A percentile compares a stretch with the other conserved stretches of the same genome.
These are phyloP conservation scores for Prunus mume DNA, from an alignment of 306 rosid genomes.

Conservation along the genomic window DNA sequence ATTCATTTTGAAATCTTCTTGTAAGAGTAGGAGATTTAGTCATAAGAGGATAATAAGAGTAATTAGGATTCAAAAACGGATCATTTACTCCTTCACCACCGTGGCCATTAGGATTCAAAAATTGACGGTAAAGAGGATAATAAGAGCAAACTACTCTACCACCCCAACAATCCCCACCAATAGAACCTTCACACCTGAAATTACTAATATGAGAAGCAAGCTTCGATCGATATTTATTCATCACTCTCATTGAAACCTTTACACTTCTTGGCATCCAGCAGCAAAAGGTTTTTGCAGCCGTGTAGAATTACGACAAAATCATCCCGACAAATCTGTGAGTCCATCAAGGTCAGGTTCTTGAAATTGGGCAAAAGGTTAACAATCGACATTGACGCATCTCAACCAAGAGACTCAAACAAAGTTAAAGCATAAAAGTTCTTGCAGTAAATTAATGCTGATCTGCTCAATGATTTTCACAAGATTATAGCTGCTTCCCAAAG, in stretches of 20 bases:
- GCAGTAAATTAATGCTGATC: not conserved
- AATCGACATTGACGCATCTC: not conserved
- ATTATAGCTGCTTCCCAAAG: not conserved
- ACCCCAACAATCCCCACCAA: too few relatives aligned
- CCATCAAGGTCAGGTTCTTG: not conserved
- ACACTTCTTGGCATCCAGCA: not conserved
- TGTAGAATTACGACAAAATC: not conserved
- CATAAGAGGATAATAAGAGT: too few relatives aligned
- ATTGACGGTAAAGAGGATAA: too few relatives aligned
- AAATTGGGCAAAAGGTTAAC: not conserved
- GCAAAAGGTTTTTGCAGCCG: not conserved
- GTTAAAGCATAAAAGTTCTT: not conserved
- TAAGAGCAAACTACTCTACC: too few relatives aligned
- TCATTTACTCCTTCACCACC: too few relatives aligned
- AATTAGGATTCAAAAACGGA: too few relatives aligned
- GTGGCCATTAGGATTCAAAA: too few relatives aligned
- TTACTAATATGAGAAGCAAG: constrained; percentile 2
- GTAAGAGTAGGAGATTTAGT: too few relatives aligned
- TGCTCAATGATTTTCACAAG: not conserved
- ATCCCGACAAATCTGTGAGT: not conserved
- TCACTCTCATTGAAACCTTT: not conserved
- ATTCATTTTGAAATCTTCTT: too few relatives aligned
- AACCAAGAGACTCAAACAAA: not conserved
- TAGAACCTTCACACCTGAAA: constrained; percentile 3
- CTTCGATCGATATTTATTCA: not conserved